Base-by-base conservation (phyloP, 768 basidiomycete species). In the Termitomyces sp. region DNA sequence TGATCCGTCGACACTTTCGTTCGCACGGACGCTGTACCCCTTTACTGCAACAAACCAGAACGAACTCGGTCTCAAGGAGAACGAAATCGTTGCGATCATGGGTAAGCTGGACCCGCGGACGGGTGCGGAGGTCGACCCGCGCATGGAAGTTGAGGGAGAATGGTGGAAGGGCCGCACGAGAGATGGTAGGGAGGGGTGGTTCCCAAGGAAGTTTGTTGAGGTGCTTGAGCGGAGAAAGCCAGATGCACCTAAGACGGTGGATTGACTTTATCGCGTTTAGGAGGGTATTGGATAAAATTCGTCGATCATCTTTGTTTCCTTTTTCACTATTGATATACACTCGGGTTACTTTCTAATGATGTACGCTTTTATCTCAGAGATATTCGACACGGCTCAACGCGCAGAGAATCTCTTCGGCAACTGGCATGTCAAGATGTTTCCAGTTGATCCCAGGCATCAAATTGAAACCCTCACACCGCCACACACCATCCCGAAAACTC, bases 91-190 rank as follows among this genome's bases (percentile, higher is more conserved):
- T 3, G 96, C 96, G 2, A 86, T 98, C 50, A 86, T 93, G 74
- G 91, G 84, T 45, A 92, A 91, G 71, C 70, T 90, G 49, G 90
- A 91, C 66, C 88, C 88, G 1, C 72, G 79, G 12, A 89, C 86
- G 0, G 90, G 90, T 0, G 75, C 72, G 60, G 88, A 88, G 61
- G 87, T 89, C 7, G 86, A 90, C 65, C 86, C 88, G 2, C 75
- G 89, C 24, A 63, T 82, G 51, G 82, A 84, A 65, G 76, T 88
- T 22, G 80, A 86, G 56, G 84, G 80, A 7, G 95, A 94, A 60
- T 98, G 96, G 96, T 98, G 94, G 95, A 89, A 87, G 72, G 96
- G 96, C 0, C 82, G 96, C 48, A 95, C 92, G 61, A 80, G 96
- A 59, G 95, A 97, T 66, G 96, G 96, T 1, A 81, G 89, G 65